Evolutionary conservation across 768 basidiomycete species (phyloP).

Genomic region (Holtermanniella nyarrowii): DNA sequence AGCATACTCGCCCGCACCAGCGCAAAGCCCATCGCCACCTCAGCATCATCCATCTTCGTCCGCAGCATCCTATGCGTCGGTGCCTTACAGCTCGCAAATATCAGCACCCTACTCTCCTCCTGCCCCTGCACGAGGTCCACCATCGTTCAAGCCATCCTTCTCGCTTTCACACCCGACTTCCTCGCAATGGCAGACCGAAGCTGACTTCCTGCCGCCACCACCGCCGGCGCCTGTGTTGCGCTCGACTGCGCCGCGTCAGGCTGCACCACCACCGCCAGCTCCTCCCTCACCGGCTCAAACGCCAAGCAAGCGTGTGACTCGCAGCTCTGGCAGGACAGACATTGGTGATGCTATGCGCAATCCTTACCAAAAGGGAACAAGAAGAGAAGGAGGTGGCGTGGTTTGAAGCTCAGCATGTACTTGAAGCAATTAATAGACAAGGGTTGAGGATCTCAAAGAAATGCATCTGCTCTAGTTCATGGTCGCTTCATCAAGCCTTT

Average conservation of each 20-base stretch:
- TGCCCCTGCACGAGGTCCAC: slow-evolving; percentile 2
- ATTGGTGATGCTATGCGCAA: slow-evolving; percentile 31
- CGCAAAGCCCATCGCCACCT: not conserved
- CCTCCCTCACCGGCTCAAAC: slow-evolving; percentile 4
- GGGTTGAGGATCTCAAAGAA: not conserved
- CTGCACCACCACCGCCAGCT: slow-evolving; percentile 8
- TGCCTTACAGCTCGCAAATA: no score
- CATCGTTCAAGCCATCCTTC: slow-evolving; percentile 11
- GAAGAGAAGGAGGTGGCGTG: slow-evolving; percentile 26
- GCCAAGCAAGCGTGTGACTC: slow-evolving; percentile 22
- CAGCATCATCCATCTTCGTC: not conserved
- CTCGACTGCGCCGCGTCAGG: slow-evolving; percentile 17
- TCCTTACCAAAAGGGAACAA: slow-evolving; percentile 27
- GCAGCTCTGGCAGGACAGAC: slow-evolving; percentile 15
- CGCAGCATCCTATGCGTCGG: not conserved
- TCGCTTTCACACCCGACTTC: slow-evolving; percentile 30
- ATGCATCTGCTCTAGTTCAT: slow-evolving; percentile 12
- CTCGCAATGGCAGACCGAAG: slow-evolving; percentile 26
- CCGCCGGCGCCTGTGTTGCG: slow-evolving; percentile 30
- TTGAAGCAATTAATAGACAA: not conserved
- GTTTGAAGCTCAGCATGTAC: slow-evolving; percentile 8
- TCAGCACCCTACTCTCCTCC: not conserved
- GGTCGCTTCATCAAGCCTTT: slow-evolving; percentile 27
- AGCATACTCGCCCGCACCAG: not conserved
- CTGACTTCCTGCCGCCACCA: slow-evolving; percentile 36